phyloP scores from a whole-genome alignment of 1,284 basidiomycete genomes.

The Flammula alnicola region DNA sequence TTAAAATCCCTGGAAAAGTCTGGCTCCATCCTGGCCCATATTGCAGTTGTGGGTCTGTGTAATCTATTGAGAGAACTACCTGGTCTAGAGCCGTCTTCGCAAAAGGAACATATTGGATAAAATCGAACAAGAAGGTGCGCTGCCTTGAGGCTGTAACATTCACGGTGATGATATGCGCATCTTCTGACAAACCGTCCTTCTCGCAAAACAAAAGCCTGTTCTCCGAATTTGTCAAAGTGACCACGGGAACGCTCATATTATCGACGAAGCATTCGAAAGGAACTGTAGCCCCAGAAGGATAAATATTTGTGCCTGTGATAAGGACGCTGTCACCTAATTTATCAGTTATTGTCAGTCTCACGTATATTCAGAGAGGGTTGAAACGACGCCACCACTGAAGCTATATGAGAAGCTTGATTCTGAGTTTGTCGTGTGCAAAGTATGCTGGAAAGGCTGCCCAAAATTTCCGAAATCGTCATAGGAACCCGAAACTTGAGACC shows the following conservation, averaged over 20 bases:
- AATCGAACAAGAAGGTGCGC: slow-evolving; percentile 6
- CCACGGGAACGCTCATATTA: not conserved
- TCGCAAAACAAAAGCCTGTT: not conserved
- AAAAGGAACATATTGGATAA: slow-evolving; percentile 10
- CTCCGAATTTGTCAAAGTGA: not conserved
- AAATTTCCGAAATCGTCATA: not conserved
- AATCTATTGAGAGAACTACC: not conserved
- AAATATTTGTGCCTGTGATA: not conserved
- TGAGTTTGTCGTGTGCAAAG: not conserved
- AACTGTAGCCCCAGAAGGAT: not conserved
- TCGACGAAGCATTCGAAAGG: not conserved
- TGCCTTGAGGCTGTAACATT: not conserved
- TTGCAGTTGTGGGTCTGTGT: not conserved
- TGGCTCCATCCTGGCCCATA: not conserved
- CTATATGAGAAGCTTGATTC: not conserved
- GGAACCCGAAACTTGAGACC: not conserved
- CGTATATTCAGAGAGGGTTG: not conserved
- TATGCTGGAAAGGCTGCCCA: not conserved
- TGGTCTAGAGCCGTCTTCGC: not conserved
- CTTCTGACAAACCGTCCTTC: not conserved
- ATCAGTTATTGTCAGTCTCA: too few species aligned
- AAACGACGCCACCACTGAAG: not conserved
- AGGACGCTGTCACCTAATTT: not conserved
- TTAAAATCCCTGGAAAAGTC: not conserved
- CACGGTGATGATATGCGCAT: slow-evolving; percentile 1